Conservation (phyloP, 176 grass and related monocot species). For the Aegilops umbellulata region DNA sequence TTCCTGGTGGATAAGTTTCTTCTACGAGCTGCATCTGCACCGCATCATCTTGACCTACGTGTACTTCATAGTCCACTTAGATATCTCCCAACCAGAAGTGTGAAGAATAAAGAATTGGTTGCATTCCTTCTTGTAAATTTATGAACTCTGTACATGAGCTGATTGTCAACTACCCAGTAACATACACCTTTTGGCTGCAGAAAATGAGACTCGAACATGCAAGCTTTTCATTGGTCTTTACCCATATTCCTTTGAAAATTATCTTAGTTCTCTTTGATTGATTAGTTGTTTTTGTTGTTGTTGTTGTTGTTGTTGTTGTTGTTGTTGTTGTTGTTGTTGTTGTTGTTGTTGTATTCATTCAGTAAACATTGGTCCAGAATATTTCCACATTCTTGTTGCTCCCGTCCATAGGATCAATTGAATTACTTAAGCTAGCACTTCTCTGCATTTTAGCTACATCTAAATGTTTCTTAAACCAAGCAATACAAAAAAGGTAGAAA, state of each 20-base stretch:
- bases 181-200: neutral
- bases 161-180: neutral
- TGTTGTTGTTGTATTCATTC: neutral
- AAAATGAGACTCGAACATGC: neutral
- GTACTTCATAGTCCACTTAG: neutral
- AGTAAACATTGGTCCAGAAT: neutral
- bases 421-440: too few species aligned
- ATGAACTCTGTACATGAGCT: neutral
- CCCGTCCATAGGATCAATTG: too few species aligned
- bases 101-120: neutral
- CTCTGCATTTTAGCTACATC: too few species aligned
- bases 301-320: too few species aligned
- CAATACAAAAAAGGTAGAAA: too few species aligned
- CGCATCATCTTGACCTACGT: neutral
- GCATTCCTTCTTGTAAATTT: neutral
- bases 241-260: neutral
- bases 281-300: neutral
- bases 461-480: too few species aligned
- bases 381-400: too few species aligned
- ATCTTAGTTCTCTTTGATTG: neutral
- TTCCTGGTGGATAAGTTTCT: neutral
- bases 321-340: neutral
- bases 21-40: neutral
- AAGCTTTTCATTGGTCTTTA: neutral
- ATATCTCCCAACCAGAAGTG: neutral